Conservation (phyloP, 2,329 filamentous ascomycete species). For the Arachnomyces sp. region DNA sequence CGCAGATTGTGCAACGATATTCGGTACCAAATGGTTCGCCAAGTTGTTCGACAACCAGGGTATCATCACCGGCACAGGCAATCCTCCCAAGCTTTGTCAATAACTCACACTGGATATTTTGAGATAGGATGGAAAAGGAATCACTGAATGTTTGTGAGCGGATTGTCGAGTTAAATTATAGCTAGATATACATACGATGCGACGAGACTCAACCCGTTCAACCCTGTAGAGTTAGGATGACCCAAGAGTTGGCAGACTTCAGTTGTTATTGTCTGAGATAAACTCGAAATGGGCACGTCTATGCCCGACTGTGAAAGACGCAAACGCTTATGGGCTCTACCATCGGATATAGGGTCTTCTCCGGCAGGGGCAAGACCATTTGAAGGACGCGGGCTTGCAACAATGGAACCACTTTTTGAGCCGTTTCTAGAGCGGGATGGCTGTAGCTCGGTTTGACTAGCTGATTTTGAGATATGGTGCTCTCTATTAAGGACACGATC, state of each 20-base stretch:
- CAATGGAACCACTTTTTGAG: neutral
- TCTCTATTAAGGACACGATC: conserved; percentile 9
- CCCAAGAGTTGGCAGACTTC: conserved; percentile 28
- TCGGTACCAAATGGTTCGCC: conserved; percentile 15
- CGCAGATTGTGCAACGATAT: conserved; percentile 32
- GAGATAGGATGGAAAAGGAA: conserved; percentile 41
- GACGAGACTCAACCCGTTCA: conserved; percentile 36
- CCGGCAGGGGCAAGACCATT: too few relatives aligned
- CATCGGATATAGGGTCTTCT: conserved; percentile 6
- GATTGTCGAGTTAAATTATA: neutral
- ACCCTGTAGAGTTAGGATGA: conserved; percentile 22
- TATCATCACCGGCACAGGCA: conserved; percentile 49
- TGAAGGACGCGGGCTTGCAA: too few relatives aligned
- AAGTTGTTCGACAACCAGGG: conserved; percentile 29
- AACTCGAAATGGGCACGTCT: conserved; percentile 23
- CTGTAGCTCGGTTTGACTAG: neutral
- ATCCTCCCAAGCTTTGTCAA: conserved; percentile 51
- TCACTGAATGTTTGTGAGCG: conserved; percentile 13
- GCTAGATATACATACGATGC: conserved; percentile 40
- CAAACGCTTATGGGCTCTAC: conserved; percentile 27
- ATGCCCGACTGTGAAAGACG: conserved; percentile 27
- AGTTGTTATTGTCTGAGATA: conserved; percentile 26
- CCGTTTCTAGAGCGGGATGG: neutral
- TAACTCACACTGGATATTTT: conserved; percentile 45
- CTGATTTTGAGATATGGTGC: conserved; percentile 1